phyloP scores from a whole-genome alignment of 2,329 filamentous ascomycete genomes.

The Arthrobotrys pseudoclavata region DNA sequence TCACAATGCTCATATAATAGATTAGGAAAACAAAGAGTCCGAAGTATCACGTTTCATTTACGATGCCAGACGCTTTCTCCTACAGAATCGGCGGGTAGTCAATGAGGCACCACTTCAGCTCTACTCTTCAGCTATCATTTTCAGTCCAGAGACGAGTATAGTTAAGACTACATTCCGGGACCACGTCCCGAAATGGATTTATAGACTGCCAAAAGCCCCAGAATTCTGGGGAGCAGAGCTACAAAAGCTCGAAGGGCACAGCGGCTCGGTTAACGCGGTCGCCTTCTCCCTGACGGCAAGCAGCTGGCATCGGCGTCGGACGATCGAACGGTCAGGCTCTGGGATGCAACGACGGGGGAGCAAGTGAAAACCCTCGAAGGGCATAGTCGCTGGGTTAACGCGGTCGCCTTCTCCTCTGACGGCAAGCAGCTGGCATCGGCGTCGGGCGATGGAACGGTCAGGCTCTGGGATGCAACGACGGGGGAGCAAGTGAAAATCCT shows the following conservation, averaged over 20 bases:
- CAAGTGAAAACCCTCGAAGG: not conserved
- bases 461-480: too few relatives aligned
- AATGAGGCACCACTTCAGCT: not conserved
- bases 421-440: conserved; percentile 2
- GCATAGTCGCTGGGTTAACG: not conserved
- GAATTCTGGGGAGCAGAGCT: not conserved
- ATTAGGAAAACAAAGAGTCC: not conserved
- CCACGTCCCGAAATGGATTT: not conserved
- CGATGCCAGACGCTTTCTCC: not conserved
- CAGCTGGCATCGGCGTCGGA: not conserved
- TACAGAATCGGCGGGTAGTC: not conserved
- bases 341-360: too few relatives aligned
- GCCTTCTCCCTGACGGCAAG: conserved; percentile 56
- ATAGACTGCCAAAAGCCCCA: not conserved
- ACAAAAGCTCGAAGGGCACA: not conserved
- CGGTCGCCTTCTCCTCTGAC: conserved; percentile 57
- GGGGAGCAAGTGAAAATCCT: not conserved
- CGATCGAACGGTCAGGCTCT: too few relatives aligned
- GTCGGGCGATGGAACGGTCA: too few relatives aligned
- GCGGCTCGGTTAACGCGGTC: not conserved
- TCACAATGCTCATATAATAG: conserved; percentile 69
- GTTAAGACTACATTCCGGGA: conserved; percentile 4
- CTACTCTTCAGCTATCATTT: conserved; percentile 20
- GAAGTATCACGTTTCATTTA: not conserved
- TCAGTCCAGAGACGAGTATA: conserved; percentile 8